Evolutionary conservation across 2,329 filamentous ascomycete species (phyloP).

Genomic region (Colletotrichum chrysophilum): DNA sequence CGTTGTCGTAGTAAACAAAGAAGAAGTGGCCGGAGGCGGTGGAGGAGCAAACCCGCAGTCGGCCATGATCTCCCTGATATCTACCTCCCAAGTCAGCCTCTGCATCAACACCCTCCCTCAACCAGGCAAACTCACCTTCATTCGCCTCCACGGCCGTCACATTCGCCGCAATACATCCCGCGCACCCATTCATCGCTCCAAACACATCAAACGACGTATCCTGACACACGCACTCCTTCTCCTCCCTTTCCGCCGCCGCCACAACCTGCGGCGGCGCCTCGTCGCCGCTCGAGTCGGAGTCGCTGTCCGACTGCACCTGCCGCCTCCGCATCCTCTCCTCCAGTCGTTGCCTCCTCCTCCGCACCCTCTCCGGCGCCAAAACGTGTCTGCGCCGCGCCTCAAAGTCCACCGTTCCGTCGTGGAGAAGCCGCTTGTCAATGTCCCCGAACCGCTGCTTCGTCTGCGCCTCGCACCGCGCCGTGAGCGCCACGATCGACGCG

Average conservation of each 20-base stretch:
- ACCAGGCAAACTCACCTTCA: neutral
- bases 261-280: neutral
- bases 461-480: slow-evolving; percentile 2
- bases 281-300: neutral
- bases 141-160: neutral
- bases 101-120: neutral
- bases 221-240: slow-evolving; percentile 3
- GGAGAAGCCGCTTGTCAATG: neutral
- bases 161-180: neutral
- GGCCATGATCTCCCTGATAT: slow-evolving; percentile 12
- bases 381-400: neutral
- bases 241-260: neutral
- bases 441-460: neutral
- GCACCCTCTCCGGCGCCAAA: too few relatives aligned
- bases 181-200: neutral
- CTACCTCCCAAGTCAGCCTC: neutral
- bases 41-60: slow-evolving; percentile 4
- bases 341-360: neutral
- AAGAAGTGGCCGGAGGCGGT: neutral
- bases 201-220: slow-evolving; percentile 1
- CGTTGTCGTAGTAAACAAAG: neutral
- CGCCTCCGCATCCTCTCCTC: neutral
- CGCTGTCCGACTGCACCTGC: neutral
- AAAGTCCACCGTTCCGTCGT: neutral
- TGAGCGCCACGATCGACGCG: slow-evolving; percentile 4